Evolutionary conservation across 352 stramenopile genomes (phyloP).

Genomic region (Pythium biforme): DNA sequence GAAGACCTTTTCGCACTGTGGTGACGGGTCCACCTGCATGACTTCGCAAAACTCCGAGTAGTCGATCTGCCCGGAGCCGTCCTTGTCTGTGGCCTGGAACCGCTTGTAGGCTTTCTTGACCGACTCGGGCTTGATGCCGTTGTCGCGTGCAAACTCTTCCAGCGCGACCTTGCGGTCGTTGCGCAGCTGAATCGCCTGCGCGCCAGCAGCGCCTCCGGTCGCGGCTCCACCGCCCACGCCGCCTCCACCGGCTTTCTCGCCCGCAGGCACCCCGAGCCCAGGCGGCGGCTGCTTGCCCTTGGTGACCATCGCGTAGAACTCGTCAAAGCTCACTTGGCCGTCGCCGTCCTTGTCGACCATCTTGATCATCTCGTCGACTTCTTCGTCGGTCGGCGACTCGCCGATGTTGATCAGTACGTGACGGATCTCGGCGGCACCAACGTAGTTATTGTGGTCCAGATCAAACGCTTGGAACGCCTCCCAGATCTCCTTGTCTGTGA

Average conservation of each 20-base stretch:
- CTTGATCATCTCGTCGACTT: constrained; percentile 96
- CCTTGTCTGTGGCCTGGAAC: constrained; percentile 94
- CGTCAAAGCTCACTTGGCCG: constrained; percentile 93
- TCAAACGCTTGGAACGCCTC: constrained; percentile 94
- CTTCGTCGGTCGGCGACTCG: constrained; percentile 93
- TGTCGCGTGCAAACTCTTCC: constrained; percentile 93
- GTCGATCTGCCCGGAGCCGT: constrained; percentile 94
- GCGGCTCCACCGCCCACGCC: constrained; percentile 29
- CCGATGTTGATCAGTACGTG: constrained; percentile 96
- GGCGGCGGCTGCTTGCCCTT: constrained; percentile 90
- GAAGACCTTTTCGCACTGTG: constrained; percentile 92
- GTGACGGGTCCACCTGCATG: constrained; percentile 91
- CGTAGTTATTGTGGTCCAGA: constrained; percentile 96
- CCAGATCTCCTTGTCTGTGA: constrained; percentile 95
- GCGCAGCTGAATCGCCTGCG: constrained; percentile 88
- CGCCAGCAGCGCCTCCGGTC: constrained; percentile 33
- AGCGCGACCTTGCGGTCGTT: constrained; percentile 90
- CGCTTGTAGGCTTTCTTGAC: constrained; percentile 97
- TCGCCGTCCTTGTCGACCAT: constrained; percentile 96
- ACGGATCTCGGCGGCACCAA: constrained; percentile 92
- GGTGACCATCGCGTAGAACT: constrained; percentile 96
- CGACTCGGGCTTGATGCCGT: constrained; percentile 95
- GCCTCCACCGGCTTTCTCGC: constrained; percentile 33
- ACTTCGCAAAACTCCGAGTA: constrained; percentile 98
- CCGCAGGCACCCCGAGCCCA: constrained; percentile 58